These are phyloP conservation scores for Populus ilicifolia DNA, from an alignment of 345 rosid genomes.

Conservation along the genomic window DNA sequence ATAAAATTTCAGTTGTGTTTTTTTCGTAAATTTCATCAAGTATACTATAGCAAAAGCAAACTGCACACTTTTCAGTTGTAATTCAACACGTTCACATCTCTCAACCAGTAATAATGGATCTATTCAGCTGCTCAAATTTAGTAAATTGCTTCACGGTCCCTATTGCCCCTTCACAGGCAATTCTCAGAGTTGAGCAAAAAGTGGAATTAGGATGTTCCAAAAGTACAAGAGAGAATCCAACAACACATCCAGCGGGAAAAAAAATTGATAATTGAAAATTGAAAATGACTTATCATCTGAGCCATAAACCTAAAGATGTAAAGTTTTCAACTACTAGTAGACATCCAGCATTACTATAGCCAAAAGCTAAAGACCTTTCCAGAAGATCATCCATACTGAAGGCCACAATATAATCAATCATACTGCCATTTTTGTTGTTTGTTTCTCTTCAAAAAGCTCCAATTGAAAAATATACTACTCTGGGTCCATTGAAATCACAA, in stretches of 20 bases:
- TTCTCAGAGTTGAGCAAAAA: background rate
- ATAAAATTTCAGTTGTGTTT: background rate
- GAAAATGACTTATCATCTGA: background rate
- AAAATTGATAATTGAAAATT: too few species aligned
- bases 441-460: background rate
- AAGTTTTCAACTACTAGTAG: background rate
- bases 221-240: background rate
- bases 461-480: too few species aligned
- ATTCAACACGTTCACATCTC: too few species aligned
- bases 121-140: background rate
- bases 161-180: background rate
- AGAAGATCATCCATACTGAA: background rate
- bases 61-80: too few species aligned
- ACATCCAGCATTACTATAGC: background rate
- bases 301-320: background rate
- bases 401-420: background rate
- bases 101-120: background rate
- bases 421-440: background rate
- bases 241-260: too few species aligned
- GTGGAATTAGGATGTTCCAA: background rate
- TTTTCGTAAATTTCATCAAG: background rate
- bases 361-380: constrained; percentile 6
- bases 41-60: background rate
- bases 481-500: background rate
- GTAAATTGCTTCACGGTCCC: background rate